A percentile compares a stretch with the other conserved stretches of the same genome.
Evolutionary conservation across 768 basidiomycete species (phyloP).

Genomic region (Termitomyces sp.): DNA sequence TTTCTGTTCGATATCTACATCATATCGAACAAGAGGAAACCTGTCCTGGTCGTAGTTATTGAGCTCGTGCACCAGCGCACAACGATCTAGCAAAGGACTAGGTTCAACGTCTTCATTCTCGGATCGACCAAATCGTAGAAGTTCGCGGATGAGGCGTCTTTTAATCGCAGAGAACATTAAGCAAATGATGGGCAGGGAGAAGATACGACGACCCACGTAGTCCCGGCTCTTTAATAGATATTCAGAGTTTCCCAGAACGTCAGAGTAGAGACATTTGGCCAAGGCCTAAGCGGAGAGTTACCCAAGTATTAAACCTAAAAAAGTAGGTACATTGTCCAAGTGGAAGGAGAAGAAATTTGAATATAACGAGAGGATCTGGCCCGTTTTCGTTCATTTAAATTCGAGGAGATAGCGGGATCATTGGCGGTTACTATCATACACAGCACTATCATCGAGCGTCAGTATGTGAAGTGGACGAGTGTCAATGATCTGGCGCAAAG

Average conservation of each 20-base stretch:
- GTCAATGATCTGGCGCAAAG: slow-evolving; percentile 7
- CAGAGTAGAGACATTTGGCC: background rate
- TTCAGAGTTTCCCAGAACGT: slow-evolving; percentile 3
- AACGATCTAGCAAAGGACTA: background rate
- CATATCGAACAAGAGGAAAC: background rate
- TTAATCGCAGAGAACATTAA: background rate
- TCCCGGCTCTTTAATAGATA: slow-evolving; percentile 4
- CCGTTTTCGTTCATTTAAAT: slow-evolving; percentile 9
- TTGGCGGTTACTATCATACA: background rate
- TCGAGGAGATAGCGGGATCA: background rate
- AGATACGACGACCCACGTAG: slow-evolving; percentile 1
- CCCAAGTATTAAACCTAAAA: background rate
- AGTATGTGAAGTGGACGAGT: background rate
- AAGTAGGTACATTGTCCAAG: slow-evolving; percentile 1
- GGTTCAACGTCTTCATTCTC: background rate
- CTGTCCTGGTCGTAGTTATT: slow-evolving; percentile 1
- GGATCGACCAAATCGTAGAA: slow-evolving; percentile 1
- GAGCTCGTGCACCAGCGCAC: slow-evolving; percentile 1
- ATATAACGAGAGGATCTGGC: slow-evolving; percentile 7
- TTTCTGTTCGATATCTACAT: slow-evolving; percentile 1
- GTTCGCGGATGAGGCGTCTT: slow-evolving; percentile 1
- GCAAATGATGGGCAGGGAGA: background rate
- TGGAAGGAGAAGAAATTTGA: background rate
- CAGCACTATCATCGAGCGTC: background rate
- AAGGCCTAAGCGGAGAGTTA: slow-evolving; percentile 5